A percentile compares a stretch with the other conserved stretches of the same genome.
Conservation (phyloP, 805 yeast genomes). For the Komagataella populi region DNA sequence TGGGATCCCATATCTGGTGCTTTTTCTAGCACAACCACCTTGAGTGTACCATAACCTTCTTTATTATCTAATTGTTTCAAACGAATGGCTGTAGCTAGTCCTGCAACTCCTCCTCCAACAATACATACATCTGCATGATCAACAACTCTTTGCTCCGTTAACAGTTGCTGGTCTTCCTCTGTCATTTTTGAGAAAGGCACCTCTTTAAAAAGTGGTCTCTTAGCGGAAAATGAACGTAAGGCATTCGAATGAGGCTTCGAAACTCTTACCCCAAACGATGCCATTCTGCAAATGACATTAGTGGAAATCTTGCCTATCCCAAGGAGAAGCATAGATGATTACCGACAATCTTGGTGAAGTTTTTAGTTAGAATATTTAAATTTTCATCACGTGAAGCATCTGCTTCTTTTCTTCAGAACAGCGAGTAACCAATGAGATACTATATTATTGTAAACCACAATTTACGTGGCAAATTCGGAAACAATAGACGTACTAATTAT, state of each 20-base stretch:
- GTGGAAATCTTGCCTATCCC: neutral
- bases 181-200: slow-evolving; percentile 13
- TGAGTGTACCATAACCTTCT: slow-evolving; percentile 30
- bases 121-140: slow-evolving; percentile 91
- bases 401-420: neutral
- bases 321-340: neutral
- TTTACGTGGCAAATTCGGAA: no score
- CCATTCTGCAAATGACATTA: neutral
- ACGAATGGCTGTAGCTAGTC: slow-evolving; percentile 84
- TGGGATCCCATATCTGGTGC: slow-evolving; percentile 91
- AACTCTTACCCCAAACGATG: neutral
- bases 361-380: neutral
- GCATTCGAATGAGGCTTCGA: neutral
- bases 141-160: slow-evolving; percentile 56
- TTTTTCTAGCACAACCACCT: slow-evolving; percentile 86
- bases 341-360: neutral
- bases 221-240: neutral
- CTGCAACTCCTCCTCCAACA: slow-evolving; percentile 98
- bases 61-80: slow-evolving; percentile 74
- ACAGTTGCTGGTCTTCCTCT: slow-evolving; percentile 28
- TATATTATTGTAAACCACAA: neutral
- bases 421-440: neutral
- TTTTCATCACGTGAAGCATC: neutral
- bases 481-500: no score
- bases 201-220: neutral